A percentile compares a stretch with the other conserved stretches of the same genome.
Evolutionary conservation across 495 filamentous ascomycete genomes (phyloP).

Genomic region (Bathelium albidoporum): DNA sequence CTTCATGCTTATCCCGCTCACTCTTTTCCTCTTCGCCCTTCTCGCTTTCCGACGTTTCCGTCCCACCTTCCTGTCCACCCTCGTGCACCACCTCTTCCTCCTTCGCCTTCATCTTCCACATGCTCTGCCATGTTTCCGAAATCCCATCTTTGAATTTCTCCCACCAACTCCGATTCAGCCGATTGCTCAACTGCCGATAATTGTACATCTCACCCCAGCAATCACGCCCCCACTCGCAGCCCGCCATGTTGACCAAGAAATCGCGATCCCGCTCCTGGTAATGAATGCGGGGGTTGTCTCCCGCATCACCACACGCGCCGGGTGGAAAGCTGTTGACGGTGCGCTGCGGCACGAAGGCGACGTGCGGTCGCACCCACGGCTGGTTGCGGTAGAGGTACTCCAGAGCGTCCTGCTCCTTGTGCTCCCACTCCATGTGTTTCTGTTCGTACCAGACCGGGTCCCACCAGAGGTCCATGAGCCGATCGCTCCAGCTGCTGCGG

Average conservation of each 20-base stretch:
- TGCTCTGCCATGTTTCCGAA: not conserved
- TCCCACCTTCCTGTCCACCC: conserved; percentile 11
- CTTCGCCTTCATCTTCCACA: conserved; percentile 13
- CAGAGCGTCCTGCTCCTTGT: conserved; percentile 93
- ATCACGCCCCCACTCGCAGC: conserved; percentile 91
- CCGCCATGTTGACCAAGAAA: conserved; percentile 98
- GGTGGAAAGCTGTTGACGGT: conserved; percentile 89
- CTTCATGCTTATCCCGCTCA: not conserved
- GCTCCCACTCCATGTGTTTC: conserved; percentile 98
- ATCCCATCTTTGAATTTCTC: conserved; percentile 46
- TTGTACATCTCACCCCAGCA: conserved; percentile 97
- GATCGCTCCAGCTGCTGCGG: conserved; percentile 79
- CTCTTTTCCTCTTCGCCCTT: not conserved
- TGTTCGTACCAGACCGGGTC: conserved; percentile 97
- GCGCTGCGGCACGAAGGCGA: conserved; percentile 83
- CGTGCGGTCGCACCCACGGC: conserved; percentile 82
- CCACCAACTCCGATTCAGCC: conserved; percentile 73
- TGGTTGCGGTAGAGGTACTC: conserved; percentile 87
- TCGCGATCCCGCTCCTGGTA: conserved; percentile 79
- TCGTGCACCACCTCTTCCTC: conserved; percentile 13
- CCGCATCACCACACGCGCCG: conserved; percentile 76
- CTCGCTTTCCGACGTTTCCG: conserved; percentile 3
- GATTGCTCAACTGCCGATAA: conserved; percentile 79
- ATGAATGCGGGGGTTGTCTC: conserved; percentile 64
- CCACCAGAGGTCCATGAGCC: conserved; percentile 95